Evolutionary conservation across 2,329 filamentous ascomycete species (phyloP), one percentile per base, ranked within the genome.

Genomic region (Claviceps sorghi): DNA sequence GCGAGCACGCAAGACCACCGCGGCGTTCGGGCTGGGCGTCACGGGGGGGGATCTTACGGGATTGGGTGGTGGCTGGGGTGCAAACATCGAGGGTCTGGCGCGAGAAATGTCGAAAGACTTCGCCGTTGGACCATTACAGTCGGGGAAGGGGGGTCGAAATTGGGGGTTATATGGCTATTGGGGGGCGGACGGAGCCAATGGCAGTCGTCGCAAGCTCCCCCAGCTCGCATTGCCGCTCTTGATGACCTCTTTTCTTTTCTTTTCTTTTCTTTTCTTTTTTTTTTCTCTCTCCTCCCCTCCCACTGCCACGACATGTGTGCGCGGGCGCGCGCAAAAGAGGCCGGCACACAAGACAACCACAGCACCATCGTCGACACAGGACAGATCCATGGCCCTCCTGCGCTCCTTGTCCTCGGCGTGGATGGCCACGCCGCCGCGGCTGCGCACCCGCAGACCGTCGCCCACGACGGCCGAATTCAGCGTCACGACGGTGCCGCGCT

Each of bases 381-480:
- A 5, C 26, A 26, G 5, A n/a, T 1, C 6, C 42, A n/a, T 38
- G 22, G 21, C 42, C 3, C 26, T n/a, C 10, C 42, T 29, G 9
- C 42, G 21, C 19, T 58, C 88, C 58, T n/a, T 15, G 13, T 29
- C 13, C 22, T 26, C n/a, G n/a, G n/a, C 26, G 58, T 88, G 84
- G 74, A 86, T 58, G 17, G 78, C 77, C 43, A 78, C 75, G 21
- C 61, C 72, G 1, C 78, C 80, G 10, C 76, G 76, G 59, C 79
- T 88, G 49, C 75, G 72, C 59, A 77, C 77, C 55, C 76, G 80
- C 58, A 78, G 81, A 22, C 86, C 87, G 49, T 90, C 93, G 26
- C 84, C 88, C 47, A 94, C 89, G 2, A 95, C 93, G n/a, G 83
- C 87, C 64, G 85, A 87, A 58, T 97, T 91, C 75, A 94, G 86